Conservation (phyloP, 225 moss, liverwort and hornwort species). For the Pseudisothecium myosuroides region DNA sequence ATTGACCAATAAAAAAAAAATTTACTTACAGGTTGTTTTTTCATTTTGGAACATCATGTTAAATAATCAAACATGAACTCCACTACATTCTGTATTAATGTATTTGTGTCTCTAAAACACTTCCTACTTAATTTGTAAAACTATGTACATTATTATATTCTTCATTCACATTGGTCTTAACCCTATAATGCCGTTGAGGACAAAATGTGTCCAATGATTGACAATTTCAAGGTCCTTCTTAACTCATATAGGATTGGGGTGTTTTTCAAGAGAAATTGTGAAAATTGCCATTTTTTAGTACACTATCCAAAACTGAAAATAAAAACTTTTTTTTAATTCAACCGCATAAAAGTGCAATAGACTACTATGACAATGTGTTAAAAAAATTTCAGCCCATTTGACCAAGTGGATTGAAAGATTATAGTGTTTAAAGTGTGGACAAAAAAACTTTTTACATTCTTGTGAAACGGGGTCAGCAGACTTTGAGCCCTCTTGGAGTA, state of each 20-base stretch:
- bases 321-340: no score
- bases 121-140: neutral
- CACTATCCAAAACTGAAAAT: no score
- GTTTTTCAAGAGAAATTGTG: no score
- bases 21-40: neutral
- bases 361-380: no score
- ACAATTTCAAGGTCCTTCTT: neutral
- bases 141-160: neutral
- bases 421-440: no score
- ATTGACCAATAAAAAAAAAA: neutral
- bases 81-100: neutral
- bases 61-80: neutral
- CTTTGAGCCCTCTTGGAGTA: no score
- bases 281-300: no score
- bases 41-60: neutral
- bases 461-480: no score
- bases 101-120: neutral
- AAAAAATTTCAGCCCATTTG: no score
- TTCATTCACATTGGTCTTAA: neutral
- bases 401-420: no score
- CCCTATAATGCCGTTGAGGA: neutral
- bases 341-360: no score
- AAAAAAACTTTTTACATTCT: no score
- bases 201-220: neutral
- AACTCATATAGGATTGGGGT: accelerated